Percentiles rank a stretch among this genome's conserved stretches.
Evolutionary conservation across 306 rosid species (phyloP).

Genomic region (Astragalus membranaceus): DNA sequence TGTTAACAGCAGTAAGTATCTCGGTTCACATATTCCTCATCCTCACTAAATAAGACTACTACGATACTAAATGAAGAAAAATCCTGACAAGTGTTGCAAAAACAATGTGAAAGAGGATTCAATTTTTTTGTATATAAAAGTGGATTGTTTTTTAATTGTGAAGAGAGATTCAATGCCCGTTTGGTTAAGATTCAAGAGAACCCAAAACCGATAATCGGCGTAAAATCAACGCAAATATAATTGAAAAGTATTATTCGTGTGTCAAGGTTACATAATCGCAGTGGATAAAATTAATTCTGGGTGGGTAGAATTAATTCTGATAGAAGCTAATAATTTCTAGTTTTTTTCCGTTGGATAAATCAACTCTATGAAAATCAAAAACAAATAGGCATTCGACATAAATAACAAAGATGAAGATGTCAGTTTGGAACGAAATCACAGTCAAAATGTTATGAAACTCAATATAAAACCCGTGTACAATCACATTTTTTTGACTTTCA

Average conservation of each 20-base stretch:
- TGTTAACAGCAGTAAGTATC: not conserved
- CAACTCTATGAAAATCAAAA: too few relatives aligned
- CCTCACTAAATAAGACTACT: not conserved
- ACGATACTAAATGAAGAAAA: not conserved
- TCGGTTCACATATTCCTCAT: not conserved
- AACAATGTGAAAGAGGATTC: not conserved
- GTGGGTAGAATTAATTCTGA: too few relatives aligned
- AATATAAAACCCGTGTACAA: not conserved
- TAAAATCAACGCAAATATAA: too few relatives aligned
- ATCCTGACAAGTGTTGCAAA: not conserved
- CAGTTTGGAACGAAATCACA: conserved; percentile 2
- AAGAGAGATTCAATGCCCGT: not conserved
- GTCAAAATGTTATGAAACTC: conserved; percentile 5
- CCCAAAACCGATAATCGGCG: too few relatives aligned
- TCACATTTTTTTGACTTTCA: not conserved
- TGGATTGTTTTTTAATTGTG: not conserved
- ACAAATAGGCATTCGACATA: not conserved
- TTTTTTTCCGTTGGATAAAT: too few relatives aligned
- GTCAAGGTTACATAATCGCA: too few relatives aligned
- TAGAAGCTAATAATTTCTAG: too few relatives aligned
- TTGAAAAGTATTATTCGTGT: too few relatives aligned
- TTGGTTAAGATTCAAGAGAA: too few relatives aligned
- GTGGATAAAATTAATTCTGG: too few relatives aligned
- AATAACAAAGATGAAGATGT: not conserved
- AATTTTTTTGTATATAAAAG: not conserved